Base-by-base conservation (phyloP, 2,329 filamentous ascomycete species). In the Hypoxylon sp. region DNA sequence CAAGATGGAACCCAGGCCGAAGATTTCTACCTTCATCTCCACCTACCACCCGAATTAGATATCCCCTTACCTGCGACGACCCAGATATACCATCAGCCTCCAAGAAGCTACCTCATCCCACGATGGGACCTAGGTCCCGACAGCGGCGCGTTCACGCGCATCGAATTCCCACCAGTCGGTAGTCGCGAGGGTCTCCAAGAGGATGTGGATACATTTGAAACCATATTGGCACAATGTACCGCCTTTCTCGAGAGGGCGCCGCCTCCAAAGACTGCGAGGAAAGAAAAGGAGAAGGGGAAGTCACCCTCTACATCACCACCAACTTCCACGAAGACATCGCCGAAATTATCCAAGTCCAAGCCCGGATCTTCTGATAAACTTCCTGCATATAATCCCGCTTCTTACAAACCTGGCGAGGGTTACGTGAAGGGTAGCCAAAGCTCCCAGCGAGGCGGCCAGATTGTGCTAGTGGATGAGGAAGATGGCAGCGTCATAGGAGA, bases 11-110 rank as follows among this genome's bases (percentile, higher is more conserved):
- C 86, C 60, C 85, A 87, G 3, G 91, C 94, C 77, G 92, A 98
- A 78, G 96, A 98, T 84, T 98, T 98, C 83, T 98, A 98, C 79
- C 89, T 99, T 4, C 95, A 98, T 80, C 88, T 99, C 24, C 94
- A 98, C 76, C 89, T 98, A 8, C 94, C 95, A 13, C 95, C 95
- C 19, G 95, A 98, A 84, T 89, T 99, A 74, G 95, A 98, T 75
- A 88, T 98, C 5, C 93, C 96, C 5, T 86, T 98, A 13, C 96
- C 96, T 11, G 95, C 95, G 17, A 98, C 94, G 0, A 98, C 96
- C 0, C 95, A 98, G 79, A 96, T 99, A 79, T 98, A 97, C 82
- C 94, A 97, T 80, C 93, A 98, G 81, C 94, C 94, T 6, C 95
- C 95, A 0, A 89, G 87, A 70, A 97, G 93, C 83, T 98, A 98